Evolutionary conservation across 1,139 yeast genomes (phyloP), one percentile per base, ranked within the genome.

Genomic region (Sugiyamaella grinbergsii): DNA sequence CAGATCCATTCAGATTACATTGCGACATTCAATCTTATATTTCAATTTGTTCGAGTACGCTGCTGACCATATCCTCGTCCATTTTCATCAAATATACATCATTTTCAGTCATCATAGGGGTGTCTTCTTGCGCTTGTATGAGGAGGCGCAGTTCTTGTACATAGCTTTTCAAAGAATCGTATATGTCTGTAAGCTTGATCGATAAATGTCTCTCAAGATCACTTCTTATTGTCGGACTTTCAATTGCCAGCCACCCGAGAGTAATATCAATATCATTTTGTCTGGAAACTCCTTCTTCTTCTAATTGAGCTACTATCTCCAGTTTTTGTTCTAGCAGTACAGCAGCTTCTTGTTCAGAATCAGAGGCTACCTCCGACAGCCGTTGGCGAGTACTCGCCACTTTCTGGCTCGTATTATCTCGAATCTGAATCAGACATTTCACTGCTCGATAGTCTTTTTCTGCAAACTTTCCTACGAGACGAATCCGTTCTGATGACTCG

Each of bases 171-270:
- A 41, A 20, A 11, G 45, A 41, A 8, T 31, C 4, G 38, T 4
- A 20, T n/a, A 41, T 8, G 11, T 31, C 32, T 7, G 24, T 2
- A 34, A 18, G 4, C 2, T 31, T 16, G 38, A 18, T 11, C 13
- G 33, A n/a, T 16, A 3, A 46, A 34, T 18, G 26, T 23, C 18
- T 24, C 38, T 3, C n/a, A n/a, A 49, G 42, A 2, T 42, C 43
- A 11, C 32, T 45, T 13, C 51, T 52, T 10, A 47, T 47, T 10
- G 50, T 58, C 13, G 54, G 55, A 24, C 62, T 64, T 20, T 67
- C 69, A 10, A 60, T 59, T 18, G 55, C 19, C n/a, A 66, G 53
- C 71, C 71, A 67, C 0, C 62, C 62, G n/a, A 66, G 50, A 7
- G 64, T 56, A 3, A 54, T 47, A 42, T 62, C 66, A 11, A 62